phyloP scores from a whole-genome alignment of 1,139 yeast genomes.

The Magnusiomyces tetraspermus region DNA sequence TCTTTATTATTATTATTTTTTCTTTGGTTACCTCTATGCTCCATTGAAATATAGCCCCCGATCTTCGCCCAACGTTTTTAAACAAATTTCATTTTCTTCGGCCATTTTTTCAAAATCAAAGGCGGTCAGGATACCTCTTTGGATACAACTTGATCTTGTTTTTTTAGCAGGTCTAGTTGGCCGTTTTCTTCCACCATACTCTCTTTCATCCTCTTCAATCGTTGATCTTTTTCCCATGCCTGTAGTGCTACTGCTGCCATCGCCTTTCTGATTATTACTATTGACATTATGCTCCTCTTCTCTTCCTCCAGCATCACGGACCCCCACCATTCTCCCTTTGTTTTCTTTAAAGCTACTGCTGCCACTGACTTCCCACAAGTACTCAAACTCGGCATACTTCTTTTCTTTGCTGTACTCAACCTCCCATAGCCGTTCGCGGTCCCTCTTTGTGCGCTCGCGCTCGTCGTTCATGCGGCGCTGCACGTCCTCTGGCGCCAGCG shows the following conservation, averaged over 20 bases:
- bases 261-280: slow-evolving; percentile 33
- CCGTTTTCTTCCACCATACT: neutral
- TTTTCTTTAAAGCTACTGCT: neutral
- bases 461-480: slow-evolving; percentile 79
- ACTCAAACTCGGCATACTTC: slow-evolving; percentile 46
- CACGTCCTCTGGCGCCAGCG: slow-evolving; percentile 40
- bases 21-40: too few species aligned
- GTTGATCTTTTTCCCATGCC: neutral
- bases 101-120: slow-evolving; percentile 45
- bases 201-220: neutral
- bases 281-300: neutral
- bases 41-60: neutral
- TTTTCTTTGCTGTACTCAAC: slow-evolving; percentile 41
- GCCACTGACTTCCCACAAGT: slow-evolving; percentile 43
- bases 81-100: slow-evolving; percentile 42
- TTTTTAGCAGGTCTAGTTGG: neutral
- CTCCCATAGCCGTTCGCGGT: slow-evolving; percentile 69
- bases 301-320: too few species aligned
- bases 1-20: too few species aligned
- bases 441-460: slow-evolving; percentile 65
- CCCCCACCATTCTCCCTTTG: neutral
- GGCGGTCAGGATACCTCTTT: slow-evolving; percentile 30
- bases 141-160: neutral
- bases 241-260: neutral
- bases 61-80: slow-evolving; percentile 2